A percentile compares a stretch with the other conserved stretches of the same genome.
Evolutionary conservation across 345 rosid genomes (phyloP).

Genomic region (Kernera saxatilis): DNA sequence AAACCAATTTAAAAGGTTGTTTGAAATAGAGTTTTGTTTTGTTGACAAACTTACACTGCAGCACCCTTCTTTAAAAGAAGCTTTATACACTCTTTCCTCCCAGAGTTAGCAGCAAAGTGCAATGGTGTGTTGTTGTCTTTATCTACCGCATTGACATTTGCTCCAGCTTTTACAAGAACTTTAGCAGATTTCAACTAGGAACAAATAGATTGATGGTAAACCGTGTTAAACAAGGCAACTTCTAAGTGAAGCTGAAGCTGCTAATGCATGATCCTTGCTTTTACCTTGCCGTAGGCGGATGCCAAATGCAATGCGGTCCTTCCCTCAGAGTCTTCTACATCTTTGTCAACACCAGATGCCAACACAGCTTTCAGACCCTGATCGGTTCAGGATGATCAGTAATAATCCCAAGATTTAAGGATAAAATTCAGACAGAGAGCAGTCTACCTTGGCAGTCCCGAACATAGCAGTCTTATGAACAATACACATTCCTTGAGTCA

Average conservation of each 20-base stretch:
- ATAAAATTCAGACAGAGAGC: not conserved
- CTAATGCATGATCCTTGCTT: not conserved
- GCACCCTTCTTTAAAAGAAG: constrained; percentile 84
- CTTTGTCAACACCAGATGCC: constrained; percentile 76
- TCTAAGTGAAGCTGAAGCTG: not conserved
- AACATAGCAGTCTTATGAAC: no score
- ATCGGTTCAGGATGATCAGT: constrained; percentile 7
- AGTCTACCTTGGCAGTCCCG: constrained; percentile 62
- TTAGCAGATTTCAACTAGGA: constrained; percentile 52
- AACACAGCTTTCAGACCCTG: constrained; percentile 78
- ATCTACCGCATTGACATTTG: constrained; percentile 79
- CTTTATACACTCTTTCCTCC: constrained; percentile 88
- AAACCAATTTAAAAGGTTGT: not conserved
- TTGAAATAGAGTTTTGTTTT: not conserved
- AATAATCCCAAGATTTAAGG: no score
- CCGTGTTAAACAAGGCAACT: not conserved
- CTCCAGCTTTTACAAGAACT: constrained; percentile 80
- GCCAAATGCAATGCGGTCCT: constrained; percentile 97
- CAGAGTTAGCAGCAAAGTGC: constrained; percentile 94
- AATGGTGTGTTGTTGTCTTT: constrained; percentile 90
- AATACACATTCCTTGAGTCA: no score
- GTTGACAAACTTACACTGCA: constrained; percentile 81
- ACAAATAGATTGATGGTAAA: not conserved
- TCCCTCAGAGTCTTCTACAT: constrained; percentile 96
- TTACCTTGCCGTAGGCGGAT: constrained; percentile 96